These are phyloP conservation scores for Ulmus americana DNA, from an alignment of 331 rosid species.

Conservation along the genomic window DNA sequence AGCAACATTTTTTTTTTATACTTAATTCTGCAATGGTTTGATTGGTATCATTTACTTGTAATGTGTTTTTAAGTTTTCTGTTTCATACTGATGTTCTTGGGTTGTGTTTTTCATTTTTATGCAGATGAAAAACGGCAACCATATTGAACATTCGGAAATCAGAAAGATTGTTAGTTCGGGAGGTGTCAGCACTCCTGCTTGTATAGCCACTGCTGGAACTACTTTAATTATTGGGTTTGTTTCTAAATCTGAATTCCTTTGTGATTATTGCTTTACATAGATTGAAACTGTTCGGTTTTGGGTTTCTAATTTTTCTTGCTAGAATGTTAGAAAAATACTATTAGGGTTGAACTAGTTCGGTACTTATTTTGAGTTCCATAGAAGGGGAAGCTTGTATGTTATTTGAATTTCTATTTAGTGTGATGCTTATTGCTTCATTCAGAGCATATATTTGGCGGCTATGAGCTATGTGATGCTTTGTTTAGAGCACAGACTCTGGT, in stretches of 20 bases:
- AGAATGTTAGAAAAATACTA: not conserved
- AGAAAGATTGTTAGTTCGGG: slow-evolving; percentile 46
- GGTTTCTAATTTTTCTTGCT: not conserved
- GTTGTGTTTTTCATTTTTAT: slow-evolving; percentile 16
- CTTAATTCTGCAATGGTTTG: not conserved
- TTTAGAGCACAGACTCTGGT: not conserved
- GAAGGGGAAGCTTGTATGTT: not conserved
- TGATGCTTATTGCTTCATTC: not conserved
- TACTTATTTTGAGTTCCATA: not conserved
- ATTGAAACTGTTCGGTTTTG: not conserved
- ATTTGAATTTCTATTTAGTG: not conserved
- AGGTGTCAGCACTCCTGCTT: slow-evolving; percentile 48
- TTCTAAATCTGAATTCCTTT: slow-evolving; percentile 13
- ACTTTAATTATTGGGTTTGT: slow-evolving; percentile 72
- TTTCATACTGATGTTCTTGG: not conserved
- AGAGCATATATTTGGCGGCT: not conserved
- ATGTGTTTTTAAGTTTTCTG: not conserved
- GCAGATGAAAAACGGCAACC: slow-evolving; percentile 51
- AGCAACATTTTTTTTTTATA: slow-evolving; percentile 16
- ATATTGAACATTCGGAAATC: slow-evolving; percentile 53
- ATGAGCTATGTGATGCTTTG: not conserved
- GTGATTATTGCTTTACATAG: not conserved
- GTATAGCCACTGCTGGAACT: slow-evolving; percentile 89
- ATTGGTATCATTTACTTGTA: slow-evolving; percentile 2
- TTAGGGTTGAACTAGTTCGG: not conserved